Evolutionary conservation across 2,329 filamentous ascomycete species (phyloP).

Genomic region (Cladorrhinum sp.): DNA sequence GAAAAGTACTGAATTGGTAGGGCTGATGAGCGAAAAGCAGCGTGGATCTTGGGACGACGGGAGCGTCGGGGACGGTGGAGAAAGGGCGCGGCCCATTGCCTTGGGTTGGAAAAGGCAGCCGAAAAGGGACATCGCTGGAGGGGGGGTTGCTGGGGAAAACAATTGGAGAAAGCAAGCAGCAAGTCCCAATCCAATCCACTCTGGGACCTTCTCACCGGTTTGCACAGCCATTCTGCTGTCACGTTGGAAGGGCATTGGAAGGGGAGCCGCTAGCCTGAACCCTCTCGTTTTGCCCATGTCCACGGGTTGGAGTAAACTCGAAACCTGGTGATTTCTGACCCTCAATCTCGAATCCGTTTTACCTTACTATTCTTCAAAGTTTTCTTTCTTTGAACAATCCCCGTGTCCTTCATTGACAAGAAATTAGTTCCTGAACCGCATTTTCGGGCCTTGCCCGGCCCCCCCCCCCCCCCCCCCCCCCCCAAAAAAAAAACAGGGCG

Average conservation of each 20-base stretch:
- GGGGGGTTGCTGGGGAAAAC: background rate
- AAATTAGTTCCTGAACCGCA: background rate
- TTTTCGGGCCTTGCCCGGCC: background rate
- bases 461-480: too few species aligned
- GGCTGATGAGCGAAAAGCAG: background rate
- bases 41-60: background rate
- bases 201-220: background rate
- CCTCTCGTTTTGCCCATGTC: background rate
- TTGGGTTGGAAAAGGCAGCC: background rate
- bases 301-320: background rate
- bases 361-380: background rate
- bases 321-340: background rate
- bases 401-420: background rate
- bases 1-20: too few species aligned
- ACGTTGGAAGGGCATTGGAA: background rate
- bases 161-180: background rate
- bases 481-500: too few species aligned
- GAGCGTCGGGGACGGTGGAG: background rate
- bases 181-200: background rate
- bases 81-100: background rate
- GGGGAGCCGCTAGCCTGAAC: background rate
- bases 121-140: background rate
- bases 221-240: background rate
- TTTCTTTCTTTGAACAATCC: background rate
- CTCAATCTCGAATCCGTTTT: background rate